These are phyloP conservation scores for Clonostachys byssicola DNA, from an alignment of 2,329 filamentous ascomycete species.

Conservation along the genomic window DNA sequence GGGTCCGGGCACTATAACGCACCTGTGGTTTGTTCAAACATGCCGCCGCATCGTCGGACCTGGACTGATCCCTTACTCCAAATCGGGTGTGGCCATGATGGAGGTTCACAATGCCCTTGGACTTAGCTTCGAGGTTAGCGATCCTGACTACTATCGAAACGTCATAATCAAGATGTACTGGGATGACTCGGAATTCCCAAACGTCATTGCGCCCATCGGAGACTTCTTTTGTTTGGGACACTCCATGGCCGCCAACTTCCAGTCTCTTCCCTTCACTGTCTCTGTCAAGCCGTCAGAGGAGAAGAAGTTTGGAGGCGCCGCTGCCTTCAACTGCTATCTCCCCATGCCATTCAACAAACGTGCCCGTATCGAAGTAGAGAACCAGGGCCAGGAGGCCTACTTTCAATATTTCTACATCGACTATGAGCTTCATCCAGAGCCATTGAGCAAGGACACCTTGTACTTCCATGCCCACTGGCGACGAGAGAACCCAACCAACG, in stretches of 20 bases:
- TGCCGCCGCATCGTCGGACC: slow-evolving; percentile 24
- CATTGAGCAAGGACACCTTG: slow-evolving; percentile 17
- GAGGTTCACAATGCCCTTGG: slow-evolving; percentile 22
- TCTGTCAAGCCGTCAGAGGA: slow-evolving; percentile 23
- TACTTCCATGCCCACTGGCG: slow-evolving; percentile 26
- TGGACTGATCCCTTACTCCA: slow-evolving; percentile 22
- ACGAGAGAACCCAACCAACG: slow-evolving; percentile 22
- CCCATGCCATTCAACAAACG: slow-evolving; percentile 25
- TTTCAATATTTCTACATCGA: slow-evolving; percentile 28
- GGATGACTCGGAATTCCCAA: slow-evolving; percentile 22
- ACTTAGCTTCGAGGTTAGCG: slow-evolving; percentile 21
- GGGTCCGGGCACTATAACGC: slow-evolving; percentile 22
- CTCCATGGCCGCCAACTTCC: slow-evolving; percentile 24
- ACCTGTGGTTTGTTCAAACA: slow-evolving; percentile 24
- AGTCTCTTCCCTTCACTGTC: slow-evolving; percentile 23
- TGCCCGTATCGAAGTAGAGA: slow-evolving; percentile 25
- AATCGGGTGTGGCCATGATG: slow-evolving; percentile 26
- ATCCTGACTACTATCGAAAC: slow-evolving; percentile 27
- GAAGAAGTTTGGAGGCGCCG: slow-evolving; percentile 37
- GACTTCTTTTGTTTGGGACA: slow-evolving; percentile 24
- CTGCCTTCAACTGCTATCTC: slow-evolving; percentile 24
- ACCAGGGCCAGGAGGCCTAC: slow-evolving; percentile 22
- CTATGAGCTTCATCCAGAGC: slow-evolving; percentile 19
- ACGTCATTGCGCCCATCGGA: slow-evolving; percentile 20
- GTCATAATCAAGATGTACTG: slow-evolving; percentile 27